These are phyloP conservation scores for Aphanomyces astaci DNA, from an alignment of 352 stramenopile genomes.

Conservation along the genomic window DNA sequence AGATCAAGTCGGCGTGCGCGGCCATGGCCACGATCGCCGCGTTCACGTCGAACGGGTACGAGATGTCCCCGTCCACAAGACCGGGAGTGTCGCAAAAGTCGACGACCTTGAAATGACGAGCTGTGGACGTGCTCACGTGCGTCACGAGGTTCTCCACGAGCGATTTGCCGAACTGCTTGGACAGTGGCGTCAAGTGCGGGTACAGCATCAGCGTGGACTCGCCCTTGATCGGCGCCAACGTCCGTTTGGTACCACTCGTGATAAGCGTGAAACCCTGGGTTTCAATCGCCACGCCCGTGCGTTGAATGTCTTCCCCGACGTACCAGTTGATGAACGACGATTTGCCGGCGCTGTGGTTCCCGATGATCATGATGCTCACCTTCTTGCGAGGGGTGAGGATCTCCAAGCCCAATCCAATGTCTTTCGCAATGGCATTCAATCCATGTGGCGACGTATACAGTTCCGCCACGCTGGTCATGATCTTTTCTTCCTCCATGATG, in stretches of 20 bases:
- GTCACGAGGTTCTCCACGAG: constrained; percentile 54
- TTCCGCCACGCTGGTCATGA: constrained; percentile 18
- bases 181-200: constrained; percentile 42
- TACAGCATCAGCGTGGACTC: constrained; percentile 55
- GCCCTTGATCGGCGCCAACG: constrained; percentile 50
- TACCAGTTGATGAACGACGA: constrained; percentile 74
- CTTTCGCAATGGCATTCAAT: constrained; percentile 13
- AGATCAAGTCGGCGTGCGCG: constrained; percentile 47
- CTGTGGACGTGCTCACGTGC: constrained; percentile 47
- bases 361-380: constrained; percentile 59
- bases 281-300: constrained; percentile 56
- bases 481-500: constrained; percentile 21
- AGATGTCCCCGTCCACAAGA: constrained; percentile 56
- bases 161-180: constrained; percentile 47
- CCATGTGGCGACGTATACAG: constrained; percentile 6
- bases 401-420: constrained; percentile 27
- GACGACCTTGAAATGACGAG: constrained; percentile 47
- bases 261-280: constrained; percentile 61
- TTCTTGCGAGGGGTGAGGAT: constrained; percentile 52
- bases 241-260: constrained; percentile 47
- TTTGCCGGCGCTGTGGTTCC: constrained; percentile 68
- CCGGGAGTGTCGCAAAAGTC: constrained; percentile 69
- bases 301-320: constrained; percentile 45
- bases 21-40: constrained; percentile 49
- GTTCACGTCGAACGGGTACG: constrained; percentile 63